Percentiles rank a stretch among this genome's conserved stretches.
Evolutionary conservation across 495 filamentous ascomycete species (phyloP).

Genomic region (Annulohypoxylon maeteangense): DNA sequence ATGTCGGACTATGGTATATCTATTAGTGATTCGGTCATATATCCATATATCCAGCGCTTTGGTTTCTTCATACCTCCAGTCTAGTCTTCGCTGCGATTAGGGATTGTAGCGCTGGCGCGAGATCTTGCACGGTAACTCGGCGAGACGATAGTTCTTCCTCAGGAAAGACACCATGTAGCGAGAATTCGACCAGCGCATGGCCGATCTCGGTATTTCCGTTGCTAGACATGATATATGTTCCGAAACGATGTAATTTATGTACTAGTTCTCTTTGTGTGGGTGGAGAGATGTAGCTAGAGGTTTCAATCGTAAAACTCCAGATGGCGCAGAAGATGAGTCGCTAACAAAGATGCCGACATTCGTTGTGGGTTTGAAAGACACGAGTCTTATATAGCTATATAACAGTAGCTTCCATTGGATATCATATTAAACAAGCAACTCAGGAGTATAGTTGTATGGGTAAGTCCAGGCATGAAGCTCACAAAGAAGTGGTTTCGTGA

Average conservation of each 20-base stretch:
- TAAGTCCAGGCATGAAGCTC: conserved; percentile 7
- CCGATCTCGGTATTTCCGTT: conserved; percentile 58
- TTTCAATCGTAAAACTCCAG: neutral
- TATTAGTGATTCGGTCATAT: conserved; percentile 12
- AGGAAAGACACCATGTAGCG: conserved; percentile 76
- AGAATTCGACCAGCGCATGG: conserved; percentile 76
- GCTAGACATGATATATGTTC: conserved; percentile 37
- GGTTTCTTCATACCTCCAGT: conserved; percentile 76
- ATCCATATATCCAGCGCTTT: neutral
- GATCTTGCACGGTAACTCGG: conserved; percentile 64
- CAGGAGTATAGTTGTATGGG: conserved; percentile 40
- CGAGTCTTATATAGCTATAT: conserved; percentile 10
- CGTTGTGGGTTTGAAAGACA: neutral
- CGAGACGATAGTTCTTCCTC: conserved; percentile 77
- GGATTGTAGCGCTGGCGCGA: conserved; percentile 71
- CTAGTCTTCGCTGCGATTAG: conserved; percentile 72
- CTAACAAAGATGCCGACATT: neutral
- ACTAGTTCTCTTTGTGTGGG: neutral
- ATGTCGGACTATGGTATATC: conserved; percentile 68
- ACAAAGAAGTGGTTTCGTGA: conserved; percentile 22
- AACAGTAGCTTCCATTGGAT: neutral
- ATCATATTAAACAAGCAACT: conserved; percentile 35
- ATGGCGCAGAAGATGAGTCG: conserved; percentile 9
- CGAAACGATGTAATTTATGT: neutral
- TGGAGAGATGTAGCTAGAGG: neutral